These are phyloP conservation scores for Geosmithia flava DNA, from an alignment of 2,329 filamentous ascomycete genomes.

Conservation along the genomic window DNA sequence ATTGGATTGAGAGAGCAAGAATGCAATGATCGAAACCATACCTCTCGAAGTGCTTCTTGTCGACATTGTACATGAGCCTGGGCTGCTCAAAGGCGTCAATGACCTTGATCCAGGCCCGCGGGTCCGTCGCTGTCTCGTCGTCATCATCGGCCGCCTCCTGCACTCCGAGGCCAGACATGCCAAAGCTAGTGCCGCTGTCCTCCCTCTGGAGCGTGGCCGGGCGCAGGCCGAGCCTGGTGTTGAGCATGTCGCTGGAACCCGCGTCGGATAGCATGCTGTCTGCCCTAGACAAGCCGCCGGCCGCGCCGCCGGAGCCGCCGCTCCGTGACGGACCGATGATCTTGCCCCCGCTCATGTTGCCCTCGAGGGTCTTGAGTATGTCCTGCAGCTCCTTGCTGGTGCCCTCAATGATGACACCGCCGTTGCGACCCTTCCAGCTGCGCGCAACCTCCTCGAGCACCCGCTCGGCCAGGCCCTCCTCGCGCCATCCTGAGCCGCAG, in stretches of 20 bases:
- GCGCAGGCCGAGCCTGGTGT: slow-evolving; percentile 43
- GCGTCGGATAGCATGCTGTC: slow-evolving; percentile 45
- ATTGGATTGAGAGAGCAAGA: not conserved
- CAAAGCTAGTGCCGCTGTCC: slow-evolving; percentile 55
- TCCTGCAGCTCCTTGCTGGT: slow-evolving; percentile 61
- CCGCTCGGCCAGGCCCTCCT: slow-evolving; percentile 84
- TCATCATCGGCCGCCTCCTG: slow-evolving; percentile 45
- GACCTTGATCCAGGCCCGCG: slow-evolving; percentile 73
- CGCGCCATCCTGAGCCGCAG: slow-evolving; percentile 92
- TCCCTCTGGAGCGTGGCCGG: slow-evolving; percentile 34
- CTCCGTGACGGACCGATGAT: slow-evolving; percentile 40
- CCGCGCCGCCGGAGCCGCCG: not conserved
- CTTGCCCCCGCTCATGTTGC: slow-evolving; percentile 78
- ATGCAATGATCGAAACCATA: slow-evolving; percentile 15
- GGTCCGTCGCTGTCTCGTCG: slow-evolving; percentile 51
- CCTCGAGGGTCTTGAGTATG: slow-evolving; percentile 74
- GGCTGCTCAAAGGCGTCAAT: slow-evolving; percentile 80
- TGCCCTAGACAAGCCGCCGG: slow-evolving; percentile 27
- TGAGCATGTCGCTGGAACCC: slow-evolving; percentile 36
- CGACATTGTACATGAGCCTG: slow-evolving; percentile 59
- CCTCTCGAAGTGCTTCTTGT: slow-evolving; percentile 86
- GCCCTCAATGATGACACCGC: slow-evolving; percentile 85
- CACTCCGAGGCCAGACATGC: slow-evolving; percentile 38
- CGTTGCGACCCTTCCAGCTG: slow-evolving; percentile 81
- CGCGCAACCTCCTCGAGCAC: slow-evolving; percentile 86